Evolutionary conservation across 83 land plant genomes (phyloP).

Genomic region (Thuja plicata): DNA sequence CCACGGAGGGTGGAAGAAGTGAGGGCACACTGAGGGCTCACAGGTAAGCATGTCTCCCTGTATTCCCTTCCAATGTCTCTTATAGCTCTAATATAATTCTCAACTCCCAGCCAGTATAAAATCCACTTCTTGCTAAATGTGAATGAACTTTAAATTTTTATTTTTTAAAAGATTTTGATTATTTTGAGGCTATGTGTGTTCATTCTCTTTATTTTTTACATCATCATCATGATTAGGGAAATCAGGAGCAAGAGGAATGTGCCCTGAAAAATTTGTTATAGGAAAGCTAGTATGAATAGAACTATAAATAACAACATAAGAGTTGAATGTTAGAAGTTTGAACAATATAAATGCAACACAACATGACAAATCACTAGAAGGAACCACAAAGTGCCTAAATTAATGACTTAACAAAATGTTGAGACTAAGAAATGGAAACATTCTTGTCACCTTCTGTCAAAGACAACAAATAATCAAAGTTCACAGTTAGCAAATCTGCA

Average conservation of each 20-base stretch:
- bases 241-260: not conserved
- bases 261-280: not conserved
- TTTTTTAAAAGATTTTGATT: not conserved
- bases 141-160: not conserved
- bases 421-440: not conserved
- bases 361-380: not conserved
- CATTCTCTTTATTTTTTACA: not conserved
- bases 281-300: not conserved
- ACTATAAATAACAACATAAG: not conserved
- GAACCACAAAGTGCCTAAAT: not conserved
- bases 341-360: not conserved
- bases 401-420: not conserved
- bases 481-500: constrained; percentile 9
- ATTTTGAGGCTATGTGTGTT: constrained; percentile 47
- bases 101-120: too few species aligned
- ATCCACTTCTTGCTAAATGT: not conserved
- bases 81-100: too few species aligned
- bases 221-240: not conserved
- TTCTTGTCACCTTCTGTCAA: constrained; percentile 5
- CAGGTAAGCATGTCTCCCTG: too few species aligned
- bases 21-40: too few species aligned
- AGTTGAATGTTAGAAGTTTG: not conserved
- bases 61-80: too few species aligned
- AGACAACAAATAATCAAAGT: constrained; percentile 1
- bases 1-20: too few species aligned